Base-by-base conservation (phyloP, 805 yeast species). In the Saccharomyces paradoxus region DNA sequence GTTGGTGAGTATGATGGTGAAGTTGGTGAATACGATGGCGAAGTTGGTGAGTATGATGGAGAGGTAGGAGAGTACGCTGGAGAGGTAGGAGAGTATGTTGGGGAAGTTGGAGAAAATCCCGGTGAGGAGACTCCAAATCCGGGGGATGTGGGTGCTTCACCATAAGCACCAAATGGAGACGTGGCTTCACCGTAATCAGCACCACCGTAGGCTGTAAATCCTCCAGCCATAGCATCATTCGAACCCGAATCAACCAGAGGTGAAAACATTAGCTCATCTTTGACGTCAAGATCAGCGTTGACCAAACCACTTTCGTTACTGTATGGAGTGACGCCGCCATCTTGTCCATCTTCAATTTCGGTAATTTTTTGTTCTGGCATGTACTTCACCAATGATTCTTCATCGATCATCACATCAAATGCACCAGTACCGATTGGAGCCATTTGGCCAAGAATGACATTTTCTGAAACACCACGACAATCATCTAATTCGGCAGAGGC, bases 401-500 rank as follows among this genome's bases (percentile, higher is more conserved):
- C 98, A 71, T 94, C 97, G 57, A 94, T 84, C 84, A 89, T 84
- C 41, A 94, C 92, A 69, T 94, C 98, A 68, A 94, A 94, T 0
- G 96, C 86, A 69, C 99, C 99, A 2, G 99, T 94, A 73, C 99
- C 99, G 63, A 94, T 81, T 56, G 99, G 98, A 24, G 99, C 98
- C 80, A 94, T 81, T 78, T 94, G 99, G 51, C 99, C 99, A 67
- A 94, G 81, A 77, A 94, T 89, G 56, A 94, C 96, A 69, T 94
- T 94, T 72, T 94, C 97, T 41, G 99, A 94, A 57, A 94, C 96
- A 79, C 99, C 99, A 62, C 90, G 88, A 74, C 99, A 94, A 63
- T 94, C 97, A 74, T 94, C 99, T 55, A 94, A 77, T 69, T 94
- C 99, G 21, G 98, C 99, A 47, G 95, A 83, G 4, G 98, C 96